Percentiles rank a stretch among this genome's conserved stretches.
phyloP scores from a whole-genome alignment of 306 rosid genomes.

The Begonia peltatifolia region DNA sequence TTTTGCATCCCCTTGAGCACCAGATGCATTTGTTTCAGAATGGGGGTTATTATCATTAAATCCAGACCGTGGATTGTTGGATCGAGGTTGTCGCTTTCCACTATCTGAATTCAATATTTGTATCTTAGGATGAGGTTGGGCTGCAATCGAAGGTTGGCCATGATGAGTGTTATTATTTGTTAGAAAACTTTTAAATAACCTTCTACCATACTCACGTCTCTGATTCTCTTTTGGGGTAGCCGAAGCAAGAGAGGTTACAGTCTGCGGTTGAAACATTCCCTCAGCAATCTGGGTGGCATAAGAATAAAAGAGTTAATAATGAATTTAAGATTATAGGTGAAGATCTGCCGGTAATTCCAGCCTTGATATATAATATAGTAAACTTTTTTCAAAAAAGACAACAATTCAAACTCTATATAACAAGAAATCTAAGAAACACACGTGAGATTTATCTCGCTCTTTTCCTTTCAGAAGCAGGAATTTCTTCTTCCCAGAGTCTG shows the following conservation, averaged over 20 bases:
- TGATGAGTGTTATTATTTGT: constrained; percentile 43
- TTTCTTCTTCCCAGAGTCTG: constrained; percentile 75
- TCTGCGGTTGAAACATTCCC: constrained; percentile 31
- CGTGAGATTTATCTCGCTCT: constrained; percentile 50
- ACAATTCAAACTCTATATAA: too few species aligned
- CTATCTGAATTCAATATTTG: constrained; percentile 30
- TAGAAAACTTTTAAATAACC: constrained; percentile 63
- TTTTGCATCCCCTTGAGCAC: constrained; percentile 48
- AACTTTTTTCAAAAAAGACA: too few species aligned
- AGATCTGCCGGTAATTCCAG: too few species aligned
- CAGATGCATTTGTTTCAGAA: constrained; percentile 31
- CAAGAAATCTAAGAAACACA: constrained; percentile 15
- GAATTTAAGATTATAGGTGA: neutral
- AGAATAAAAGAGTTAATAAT: neutral
- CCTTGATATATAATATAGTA: too few species aligned
- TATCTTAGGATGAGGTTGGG: constrained; percentile 21
- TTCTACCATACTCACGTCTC: constrained; percentile 64
- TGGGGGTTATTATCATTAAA: constrained; percentile 29
- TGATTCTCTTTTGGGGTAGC: constrained; percentile 49
- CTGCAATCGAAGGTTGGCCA: constrained; percentile 29
- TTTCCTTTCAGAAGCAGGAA: constrained; percentile 77
- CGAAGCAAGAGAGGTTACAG: constrained; percentile 24
- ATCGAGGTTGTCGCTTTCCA: constrained; percentile 45
- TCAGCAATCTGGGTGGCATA: constrained; percentile 26
- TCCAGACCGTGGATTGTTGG: constrained; percentile 33